A percentile compares a stretch with the other conserved stretches of the same genome.
These are phyloP conservation scores for Porphyra umbilicalis DNA, from an alignment of 31 red algal genomes.

Conservation along the genomic window DNA sequence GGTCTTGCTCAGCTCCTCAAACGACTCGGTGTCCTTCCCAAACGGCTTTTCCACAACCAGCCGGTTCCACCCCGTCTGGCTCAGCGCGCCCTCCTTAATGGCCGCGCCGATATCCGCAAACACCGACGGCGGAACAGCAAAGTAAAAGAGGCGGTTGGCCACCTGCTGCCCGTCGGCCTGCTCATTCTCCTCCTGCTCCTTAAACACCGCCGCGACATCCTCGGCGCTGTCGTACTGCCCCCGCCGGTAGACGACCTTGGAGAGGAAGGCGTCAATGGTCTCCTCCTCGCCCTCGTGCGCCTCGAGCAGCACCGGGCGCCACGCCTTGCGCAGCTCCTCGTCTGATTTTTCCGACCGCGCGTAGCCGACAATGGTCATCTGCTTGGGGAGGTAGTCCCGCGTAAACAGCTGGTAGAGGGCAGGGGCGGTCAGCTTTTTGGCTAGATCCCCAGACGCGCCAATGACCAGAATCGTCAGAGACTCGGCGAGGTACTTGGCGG, in stretches of 20 bases:
- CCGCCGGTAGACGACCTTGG: conserved; percentile 51
- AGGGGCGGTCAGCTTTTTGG: conserved; percentile 97
- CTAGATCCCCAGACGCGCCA: conserved; percentile 94
- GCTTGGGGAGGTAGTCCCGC: conserved; percentile 48
- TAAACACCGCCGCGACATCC: conserved; percentile 17
- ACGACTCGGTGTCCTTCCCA: conserved; percentile 75
- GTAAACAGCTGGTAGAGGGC: conserved; percentile 74
- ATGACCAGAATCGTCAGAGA: conserved; percentile 80
- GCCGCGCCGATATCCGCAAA: conserved; percentile 45
- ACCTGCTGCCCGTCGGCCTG: conserved; percentile 7
- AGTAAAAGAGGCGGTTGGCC: conserved; percentile 86
- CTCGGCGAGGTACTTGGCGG: neutral
- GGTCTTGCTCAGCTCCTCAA: conserved; percentile 52
- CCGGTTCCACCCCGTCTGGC: conserved; percentile 75
- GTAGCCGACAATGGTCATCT: conserved; percentile 76
- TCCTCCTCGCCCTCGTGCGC: conserved; percentile 13
- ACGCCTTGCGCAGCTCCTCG: conserved; percentile 47
- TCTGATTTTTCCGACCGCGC: conserved; percentile 66
- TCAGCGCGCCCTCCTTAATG: conserved; percentile 32
- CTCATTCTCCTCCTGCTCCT: conserved; percentile 30
- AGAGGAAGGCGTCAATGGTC: conserved; percentile 65
- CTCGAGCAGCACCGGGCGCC: conserved; percentile 28
- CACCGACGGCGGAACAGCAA: conserved; percentile 86
- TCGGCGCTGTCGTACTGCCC: conserved; percentile 68
- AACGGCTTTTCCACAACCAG: conserved; percentile 98